Evolutionary conservation across 2,329 filamentous ascomycete species (phyloP), one percentile per base, ranked within the genome.

Genomic region (Metarhizium rileyi): DNA sequence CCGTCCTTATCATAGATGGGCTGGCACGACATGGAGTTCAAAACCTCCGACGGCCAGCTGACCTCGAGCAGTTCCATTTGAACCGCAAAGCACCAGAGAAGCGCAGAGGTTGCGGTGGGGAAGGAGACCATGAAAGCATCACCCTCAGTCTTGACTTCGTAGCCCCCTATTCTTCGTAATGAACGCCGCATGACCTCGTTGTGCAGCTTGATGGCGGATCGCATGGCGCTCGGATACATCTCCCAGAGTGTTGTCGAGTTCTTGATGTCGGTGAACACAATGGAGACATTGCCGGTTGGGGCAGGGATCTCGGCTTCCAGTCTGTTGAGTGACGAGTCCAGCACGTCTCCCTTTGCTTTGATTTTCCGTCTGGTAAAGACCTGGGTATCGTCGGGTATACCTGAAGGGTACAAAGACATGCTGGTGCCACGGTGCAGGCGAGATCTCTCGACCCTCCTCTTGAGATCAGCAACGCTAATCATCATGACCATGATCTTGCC

Each of bases 121-220:
- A 98, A 98, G 9, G 91, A 95, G 28, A 98, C 93, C 90, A 98
- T 97, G 62, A 98, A 98, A 8, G 93, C 93, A 69, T 98, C 93
- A 57, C 93, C 93, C 87, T 98, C 93, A 18, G 93, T 98, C 76
- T 98, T 98, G 67, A 98, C 93, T 70, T 98, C 93, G 63, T 96
- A 98, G 1, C 93, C 93, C 62, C 93, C 93, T 59, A 96, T 94
- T 55, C 90, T 85, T 46, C 93, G 84, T 57, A 98, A 73, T 64
- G 97, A 91, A 50, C 93, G 81, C 57, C 93, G 86, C 85, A 98
- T 95, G 43, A 96, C 81, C 60, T 95, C 90, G 66, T 98, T 98
- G 75, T 98, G 93, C 57, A 95, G 84, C 67, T 91, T 94, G 69
- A 98, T 98, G 18, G 90, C 90, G 14, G 90, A 91, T 59, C 91